Evolutionary conservation across 306 rosid genomes (phyloP), one percentile per base, ranked within the genome.

Genomic region (Cyclanthera cordifolia): DNA sequence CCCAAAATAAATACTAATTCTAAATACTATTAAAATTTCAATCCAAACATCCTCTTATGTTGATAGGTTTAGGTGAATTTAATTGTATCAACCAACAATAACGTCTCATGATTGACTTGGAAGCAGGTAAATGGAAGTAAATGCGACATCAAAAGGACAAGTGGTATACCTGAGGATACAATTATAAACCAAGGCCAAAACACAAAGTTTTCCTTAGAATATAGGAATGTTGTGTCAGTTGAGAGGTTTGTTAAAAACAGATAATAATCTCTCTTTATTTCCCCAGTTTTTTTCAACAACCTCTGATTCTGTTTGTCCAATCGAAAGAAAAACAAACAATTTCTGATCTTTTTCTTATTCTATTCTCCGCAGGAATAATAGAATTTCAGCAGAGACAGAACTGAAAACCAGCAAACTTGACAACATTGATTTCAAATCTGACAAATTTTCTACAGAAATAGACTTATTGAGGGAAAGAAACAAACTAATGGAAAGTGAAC

Each of bases 401-500:
- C 50, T 13, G 15, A 77, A 68, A 69, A 60, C 14, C 49, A 15
- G 60, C 9, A 20, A 21, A 43, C 45, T 9, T 12, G 81, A 75
- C 19, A 54, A 72, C 16, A 76, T 66, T 7, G 67, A 74, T 3
- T 61, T 43, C 72, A 74, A 69, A 59, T 17, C 53, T 52, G 73
- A 53, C 39, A 78, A 80, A 16, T 11, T 41, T 57, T 28, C 73
- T 2, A 67, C 69, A 14, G 95, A 94, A 75, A 59, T 87, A 56
- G 75, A 74, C 39, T 73, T 80, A 25, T 48, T 88, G 71, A 88
- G 69, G 82, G 91, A 86, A 74, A 90, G 81, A 76, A 94, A 90
- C 85, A 66, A 71, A 55, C 48, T 78, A 53, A 94, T 90, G 99
- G 97, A 90, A 82, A 79, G 67, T n/a, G 99, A 90, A 59, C 90